phyloP scores from a whole-genome alignment of 305 asterid species.

The Andrographis paniculata region DNA sequence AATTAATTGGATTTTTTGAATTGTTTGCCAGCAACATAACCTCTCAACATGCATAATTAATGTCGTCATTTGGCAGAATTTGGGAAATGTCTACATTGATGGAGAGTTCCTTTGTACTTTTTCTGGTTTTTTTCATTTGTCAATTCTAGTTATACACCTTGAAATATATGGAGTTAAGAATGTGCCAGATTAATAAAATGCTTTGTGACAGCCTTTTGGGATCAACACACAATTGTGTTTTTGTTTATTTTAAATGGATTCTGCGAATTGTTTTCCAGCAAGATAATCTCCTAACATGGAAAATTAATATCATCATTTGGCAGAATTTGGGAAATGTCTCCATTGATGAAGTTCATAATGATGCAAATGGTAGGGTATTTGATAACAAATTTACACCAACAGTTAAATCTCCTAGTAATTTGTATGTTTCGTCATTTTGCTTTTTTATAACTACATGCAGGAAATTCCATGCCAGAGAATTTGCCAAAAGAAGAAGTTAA shows the following conservation, averaged over 20 bases:
- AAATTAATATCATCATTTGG: slow-evolving; percentile 20
- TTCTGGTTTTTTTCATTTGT: background rate
- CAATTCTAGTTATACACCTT: background rate
- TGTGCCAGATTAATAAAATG: slow-evolving; percentile 6
- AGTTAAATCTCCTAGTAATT: slow-evolving; percentile 13
- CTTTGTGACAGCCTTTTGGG: slow-evolving; percentile 10
- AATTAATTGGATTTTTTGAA: slow-evolving; percentile 7
- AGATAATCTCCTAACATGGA: slow-evolving; percentile 4
- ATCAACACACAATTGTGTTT: slow-evolving; percentile 3
- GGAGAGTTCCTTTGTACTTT: background rate
- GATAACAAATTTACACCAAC: slow-evolving; percentile 18
- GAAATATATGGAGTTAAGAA: no score
- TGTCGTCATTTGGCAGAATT: slow-evolving; percentile 40
- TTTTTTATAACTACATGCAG: slow-evolving; percentile 31
- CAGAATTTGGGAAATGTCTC: slow-evolving; percentile 46
- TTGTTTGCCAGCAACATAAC: slow-evolving; percentile 14
- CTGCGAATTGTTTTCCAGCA: slow-evolving; percentile 11
- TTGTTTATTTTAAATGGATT: slow-evolving; percentile 7
- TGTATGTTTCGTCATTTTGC: slow-evolving; percentile 17
- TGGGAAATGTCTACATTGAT: no score
- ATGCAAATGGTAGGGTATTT: slow-evolving; percentile 47
- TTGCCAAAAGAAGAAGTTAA: slow-evolving; percentile 34
- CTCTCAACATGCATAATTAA: slow-evolving; percentile 2
- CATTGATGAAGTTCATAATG: slow-evolving; percentile 36
- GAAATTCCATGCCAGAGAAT: slow-evolving; percentile 31